phyloP scores from a whole-genome alignment of 164 flowering plant species.

The Macadamia tetraphylla region DNA sequence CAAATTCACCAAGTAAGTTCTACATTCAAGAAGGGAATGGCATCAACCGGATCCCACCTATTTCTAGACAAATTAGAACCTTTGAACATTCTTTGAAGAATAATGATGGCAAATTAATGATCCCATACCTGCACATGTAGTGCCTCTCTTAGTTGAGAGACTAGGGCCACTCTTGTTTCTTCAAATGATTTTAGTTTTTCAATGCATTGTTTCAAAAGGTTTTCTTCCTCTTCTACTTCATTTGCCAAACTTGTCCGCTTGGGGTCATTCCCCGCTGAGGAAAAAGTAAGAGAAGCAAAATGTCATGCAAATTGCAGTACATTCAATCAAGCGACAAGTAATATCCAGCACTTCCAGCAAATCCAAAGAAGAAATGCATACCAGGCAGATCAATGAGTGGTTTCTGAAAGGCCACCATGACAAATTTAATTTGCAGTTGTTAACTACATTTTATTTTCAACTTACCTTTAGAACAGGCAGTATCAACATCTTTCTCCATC shows the following conservation, averaged over 20 bases:
- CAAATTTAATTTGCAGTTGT: not conserved
- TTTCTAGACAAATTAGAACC: not conserved
- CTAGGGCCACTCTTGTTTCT: slow-evolving; percentile 63
- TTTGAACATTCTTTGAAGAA: slow-evolving; percentile 4
- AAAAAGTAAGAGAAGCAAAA: slow-evolving; percentile 9
- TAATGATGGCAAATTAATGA: not conserved
- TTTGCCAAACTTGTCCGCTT: slow-evolving; percentile 50
- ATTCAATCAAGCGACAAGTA: not conserved
- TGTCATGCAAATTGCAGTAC: not conserved
- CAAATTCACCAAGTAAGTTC: slow-evolving; percentile 12
- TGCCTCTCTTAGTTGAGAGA: slow-evolving; percentile 78
- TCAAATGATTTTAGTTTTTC: slow-evolving; percentile 80
- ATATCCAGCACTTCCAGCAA: not conserved
- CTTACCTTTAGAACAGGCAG: slow-evolving; percentile 61
- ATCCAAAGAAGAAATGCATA: not conserved
- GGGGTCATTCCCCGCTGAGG: slow-evolving; percentile 63
- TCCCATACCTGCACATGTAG: slow-evolving; percentile 69
- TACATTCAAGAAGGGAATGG: not conserved
- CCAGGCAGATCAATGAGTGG: not conserved
- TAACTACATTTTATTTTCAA: not conserved
- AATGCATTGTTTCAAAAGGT: slow-evolving; percentile 54
- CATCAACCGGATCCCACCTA: not conserved
- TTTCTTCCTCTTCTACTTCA: slow-evolving; percentile 77
- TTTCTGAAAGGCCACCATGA: not conserved
- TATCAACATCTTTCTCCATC: slow-evolving; percentile 80